Evolutionary conservation across 2,329 filamentous ascomycete species (phyloP), one percentile per base, ranked within the genome.

Genomic region (Trichoderma pleuroti): DNA sequence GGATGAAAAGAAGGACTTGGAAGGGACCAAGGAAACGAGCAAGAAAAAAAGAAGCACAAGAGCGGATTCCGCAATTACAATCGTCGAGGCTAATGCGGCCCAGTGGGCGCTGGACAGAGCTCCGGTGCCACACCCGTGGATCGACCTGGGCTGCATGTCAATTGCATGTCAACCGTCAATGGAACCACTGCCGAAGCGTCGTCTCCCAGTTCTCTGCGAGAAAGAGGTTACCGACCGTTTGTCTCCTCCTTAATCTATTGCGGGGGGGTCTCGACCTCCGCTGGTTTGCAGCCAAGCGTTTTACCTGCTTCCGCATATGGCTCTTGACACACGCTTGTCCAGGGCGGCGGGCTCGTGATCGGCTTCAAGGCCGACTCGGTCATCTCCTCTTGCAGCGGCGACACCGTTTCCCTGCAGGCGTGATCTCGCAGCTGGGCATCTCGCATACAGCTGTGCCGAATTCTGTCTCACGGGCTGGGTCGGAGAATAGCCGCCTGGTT

Each of bases 371-470:
- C 65, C 65, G 65, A 68, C n/a, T 68, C 65, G 65, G 65, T 68
- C 65, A 68, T 68, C 65, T 68, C 65, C 65, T 61, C 65, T 61
- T 61, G 65, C 65, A 68, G 65, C 65, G 65, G 65, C 65, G 65
- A 68, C 65, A 68, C 65, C 65, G 65, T 68, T 68, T 57, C 39
- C 46, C 34, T 59, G 65, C 65, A 68, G 65, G 65, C 39, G 65
- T 68, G 65, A 68, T 68, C 65, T 68, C 46, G 65, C 65, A 68
- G 54, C 65, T 61, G 28, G 56, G 42, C 54, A 68, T 68, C 65
- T 68, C 54, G 65, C 65, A 68, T 68, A 18, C 65, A 30, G 54
- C 54, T 46, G 64, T 26, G 64, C 64, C 42, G 46, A 46, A 2
- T 30, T n/a, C 8, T 67, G 64, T 67, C 65, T 60, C 65, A 36